phyloP scores from a whole-genome alignment of 306 rosid genomes.

The Geum urbanum region DNA sequence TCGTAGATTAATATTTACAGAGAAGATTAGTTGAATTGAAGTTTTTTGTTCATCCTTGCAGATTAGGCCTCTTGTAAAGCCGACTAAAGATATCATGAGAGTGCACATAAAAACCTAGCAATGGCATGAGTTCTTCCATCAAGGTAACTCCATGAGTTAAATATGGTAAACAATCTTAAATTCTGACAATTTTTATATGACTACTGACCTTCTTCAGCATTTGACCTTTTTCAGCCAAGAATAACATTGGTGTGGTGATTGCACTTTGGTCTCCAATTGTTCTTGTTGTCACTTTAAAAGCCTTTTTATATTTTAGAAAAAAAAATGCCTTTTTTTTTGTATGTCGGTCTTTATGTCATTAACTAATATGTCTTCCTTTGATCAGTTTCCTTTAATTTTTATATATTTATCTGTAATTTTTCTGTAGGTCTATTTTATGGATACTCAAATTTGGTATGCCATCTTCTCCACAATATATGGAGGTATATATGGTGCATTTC shows the following conservation, averaged over 20 bases:
- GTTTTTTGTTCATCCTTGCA: conserved; percentile 36
- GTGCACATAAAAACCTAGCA: conserved; percentile 37
- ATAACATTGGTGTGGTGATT: conserved; percentile 83
- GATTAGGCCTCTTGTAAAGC: conserved; percentile 89
- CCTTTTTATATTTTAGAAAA: too few species aligned
- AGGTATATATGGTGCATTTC: conserved; percentile 93
- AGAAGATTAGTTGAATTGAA: conserved; percentile 19
- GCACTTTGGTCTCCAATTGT: conserved; percentile 87
- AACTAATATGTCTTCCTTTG: conserved; percentile 9
- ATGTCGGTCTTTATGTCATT: conserved; percentile 34
- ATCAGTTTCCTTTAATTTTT: conserved; percentile 10
- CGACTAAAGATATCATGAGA: conserved; percentile 76
- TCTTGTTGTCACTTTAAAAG: conserved; percentile 39
- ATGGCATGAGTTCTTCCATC: conserved; percentile 98
- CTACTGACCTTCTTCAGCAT: background rate
- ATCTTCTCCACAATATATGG: conserved; percentile 86
- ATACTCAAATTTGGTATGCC: conserved; percentile 98
- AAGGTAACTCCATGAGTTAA: conserved; percentile 45
- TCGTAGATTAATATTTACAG: background rate
- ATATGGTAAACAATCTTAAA: background rate
- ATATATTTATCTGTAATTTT: conserved; percentile 16
- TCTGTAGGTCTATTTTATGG: conserved; percentile 94
- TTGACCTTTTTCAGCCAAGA: conserved; percentile 58
- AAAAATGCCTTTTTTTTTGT: conserved; percentile 51
- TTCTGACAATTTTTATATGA: too few species aligned